Conservation (phyloP, 73 alveolate genomes). For the Paramecium sonneborni region DNA sequence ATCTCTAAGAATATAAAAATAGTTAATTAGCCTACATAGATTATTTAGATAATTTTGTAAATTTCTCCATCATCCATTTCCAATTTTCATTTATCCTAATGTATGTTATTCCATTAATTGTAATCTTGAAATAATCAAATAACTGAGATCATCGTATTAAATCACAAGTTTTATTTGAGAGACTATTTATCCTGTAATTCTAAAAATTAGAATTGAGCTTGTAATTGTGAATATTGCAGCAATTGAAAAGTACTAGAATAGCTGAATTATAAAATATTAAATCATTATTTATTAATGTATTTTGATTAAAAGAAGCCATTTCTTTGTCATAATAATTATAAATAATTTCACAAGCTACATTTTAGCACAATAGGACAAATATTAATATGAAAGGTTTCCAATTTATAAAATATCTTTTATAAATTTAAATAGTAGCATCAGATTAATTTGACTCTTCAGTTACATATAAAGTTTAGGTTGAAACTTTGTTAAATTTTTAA, state of each 20-base stretch:
- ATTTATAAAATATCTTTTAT: conserved; percentile 22
- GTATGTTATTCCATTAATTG: background rate
- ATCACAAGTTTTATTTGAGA: background rate
- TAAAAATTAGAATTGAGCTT: background rate
- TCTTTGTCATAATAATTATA: background rate
- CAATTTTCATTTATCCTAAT: background rate
- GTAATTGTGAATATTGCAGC: background rate
- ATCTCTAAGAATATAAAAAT: background rate
- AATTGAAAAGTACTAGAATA: background rate
- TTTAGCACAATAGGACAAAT: background rate
- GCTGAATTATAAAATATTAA: background rate
- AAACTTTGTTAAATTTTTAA: background rate
- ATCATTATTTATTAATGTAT: background rate
- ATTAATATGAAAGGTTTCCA: conserved; percentile 21
- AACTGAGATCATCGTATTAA: background rate
- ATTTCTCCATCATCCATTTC: background rate
- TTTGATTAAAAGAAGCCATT: background rate
- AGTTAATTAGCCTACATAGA: background rate
- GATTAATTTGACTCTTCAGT: background rate
- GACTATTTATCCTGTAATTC: background rate
- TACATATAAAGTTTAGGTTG: background rate
- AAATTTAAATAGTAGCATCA: background rate
- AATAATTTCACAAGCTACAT: background rate
- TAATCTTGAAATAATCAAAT: background rate
- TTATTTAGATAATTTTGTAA: background rate